A percentile compares a stretch with the other conserved stretches of the same genome.
Evolutionary conservation across 2,329 filamentous ascomycete species (phyloP).

Genomic region (Colletotrichum gigasporum): DNA sequence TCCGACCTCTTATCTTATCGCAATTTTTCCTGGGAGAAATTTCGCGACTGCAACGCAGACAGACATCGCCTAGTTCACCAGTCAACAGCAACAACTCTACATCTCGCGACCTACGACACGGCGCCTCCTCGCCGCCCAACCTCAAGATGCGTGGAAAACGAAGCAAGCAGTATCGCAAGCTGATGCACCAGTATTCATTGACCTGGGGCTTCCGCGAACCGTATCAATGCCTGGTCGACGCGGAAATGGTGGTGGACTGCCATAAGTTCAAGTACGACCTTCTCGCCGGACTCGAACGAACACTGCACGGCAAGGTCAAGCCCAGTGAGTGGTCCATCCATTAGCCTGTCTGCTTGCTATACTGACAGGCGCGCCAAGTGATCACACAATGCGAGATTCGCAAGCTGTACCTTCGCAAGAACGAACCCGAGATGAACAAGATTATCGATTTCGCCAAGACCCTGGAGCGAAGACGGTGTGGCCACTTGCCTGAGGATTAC

Average conservation of each 20-base stretch:
- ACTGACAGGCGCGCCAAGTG: slow-evolving; percentile 54
- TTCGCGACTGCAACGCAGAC: slow-evolving; percentile 8
- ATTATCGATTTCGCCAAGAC: slow-evolving; percentile 80
- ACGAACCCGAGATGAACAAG: slow-evolving; percentile 60
- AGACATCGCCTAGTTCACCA: neutral
- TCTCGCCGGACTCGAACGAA: slow-evolving; percentile 78
- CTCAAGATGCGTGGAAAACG: slow-evolving; percentile 59
- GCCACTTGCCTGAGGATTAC: slow-evolving; percentile 77
- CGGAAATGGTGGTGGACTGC: slow-evolving; percentile 84
- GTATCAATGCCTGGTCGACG: slow-evolving; percentile 92
- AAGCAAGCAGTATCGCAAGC: slow-evolving; percentile 72
- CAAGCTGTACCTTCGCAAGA: slow-evolving; percentile 75
- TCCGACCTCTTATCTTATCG: slow-evolving; percentile 32
- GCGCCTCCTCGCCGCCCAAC: neutral
- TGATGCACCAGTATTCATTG: slow-evolving; percentile 91
- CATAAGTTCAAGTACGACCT: slow-evolving; percentile 90
- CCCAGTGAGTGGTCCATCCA: slow-evolving; percentile 66
- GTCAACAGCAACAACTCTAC: neutral
- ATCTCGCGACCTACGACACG: slow-evolving; percentile 5
- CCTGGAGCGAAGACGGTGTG: slow-evolving; percentile 76
- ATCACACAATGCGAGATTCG: slow-evolving; percentile 85
- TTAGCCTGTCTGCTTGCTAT: neutral
- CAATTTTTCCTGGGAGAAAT: slow-evolving; percentile 27
- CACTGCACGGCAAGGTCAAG: slow-evolving; percentile 88
- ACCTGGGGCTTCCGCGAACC: slow-evolving; percentile 92